Base-by-base conservation (phyloP, 2,329 filamentous ascomycete species). In the Nectriaceae sp. region DNA sequence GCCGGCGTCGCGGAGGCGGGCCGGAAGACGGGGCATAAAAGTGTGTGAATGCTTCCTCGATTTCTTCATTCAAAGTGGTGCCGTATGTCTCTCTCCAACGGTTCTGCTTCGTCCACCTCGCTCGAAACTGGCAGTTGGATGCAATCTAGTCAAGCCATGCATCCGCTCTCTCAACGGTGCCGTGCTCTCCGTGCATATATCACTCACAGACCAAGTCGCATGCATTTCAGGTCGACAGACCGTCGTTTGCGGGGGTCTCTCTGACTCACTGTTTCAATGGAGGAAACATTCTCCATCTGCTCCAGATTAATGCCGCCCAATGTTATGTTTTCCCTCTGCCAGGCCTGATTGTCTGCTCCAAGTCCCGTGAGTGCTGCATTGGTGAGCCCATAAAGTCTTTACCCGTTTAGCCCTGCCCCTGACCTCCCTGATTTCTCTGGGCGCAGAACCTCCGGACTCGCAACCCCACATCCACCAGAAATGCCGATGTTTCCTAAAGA, bases 1-100 rank as follows among this genome's bases (percentile, higher is more conserved):
- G 53, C 42, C 56, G 59, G 59, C 51, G 51, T 56, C 59, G 53
- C 59, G 57, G 59, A 59, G 49, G 52, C 59, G 59, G 57, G 41
- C 59, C 55, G 51, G 58, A 24, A 18, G 45, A 36, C 42, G 39
- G 39, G 37, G 37, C 24, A 29, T 29, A 29, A 8, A 31, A 31
- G 8, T 15, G 15, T 31, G 15, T 31, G 8, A 31, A 31, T 8
- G 26, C 8, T 15, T 31, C 26, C 8, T n/a, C n/a, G n/a, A n/a
- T n/a, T n/a, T n/a, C n/a, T n/a, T n/a, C n/a, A n/a, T n/a, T n/a
- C n/a, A n/a, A n/a, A n/a, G n/a, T 20, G 29, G 40, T 41, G 22
- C 36, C 52, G 33, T 36, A 6, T 36, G 33, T 16, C 33, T 36
- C 33, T 31, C 26, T 31, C n/a, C n/a, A n/a, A n/a, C n/a, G n/a